Percentiles rank a stretch among this genome's conserved stretches.
Evolutionary conservation across 2,329 filamentous ascomycete species (phyloP).

Genomic region (Pseudovirgaria hyperparasitica): DNA sequence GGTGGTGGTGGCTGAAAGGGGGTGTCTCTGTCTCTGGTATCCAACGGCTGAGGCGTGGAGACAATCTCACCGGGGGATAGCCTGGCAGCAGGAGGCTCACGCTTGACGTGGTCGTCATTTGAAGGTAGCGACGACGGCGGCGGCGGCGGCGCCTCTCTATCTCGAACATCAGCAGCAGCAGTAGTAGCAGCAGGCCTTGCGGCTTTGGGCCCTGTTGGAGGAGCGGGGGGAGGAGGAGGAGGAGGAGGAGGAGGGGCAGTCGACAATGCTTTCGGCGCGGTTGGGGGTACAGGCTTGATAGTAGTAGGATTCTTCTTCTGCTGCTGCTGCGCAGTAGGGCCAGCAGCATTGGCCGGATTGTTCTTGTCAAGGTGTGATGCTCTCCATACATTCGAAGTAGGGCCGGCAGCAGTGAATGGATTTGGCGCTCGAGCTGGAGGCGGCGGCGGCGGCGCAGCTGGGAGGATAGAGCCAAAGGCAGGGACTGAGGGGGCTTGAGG

Average conservation of each 20-base stretch:
- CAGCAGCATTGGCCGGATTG: slow-evolving; percentile 11
- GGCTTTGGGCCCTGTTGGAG: slow-evolving; percentile 1
- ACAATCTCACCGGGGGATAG: too few species aligned
- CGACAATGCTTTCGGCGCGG: slow-evolving; percentile 28
- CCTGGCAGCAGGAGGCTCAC: too few species aligned
- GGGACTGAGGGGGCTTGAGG: slow-evolving; percentile 42
- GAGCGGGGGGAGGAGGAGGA: slow-evolving; percentile 4
- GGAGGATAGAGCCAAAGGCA: slow-evolving; percentile 36
- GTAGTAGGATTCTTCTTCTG: slow-evolving; percentile 24
- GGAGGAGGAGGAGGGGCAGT: slow-evolving; percentile 3
- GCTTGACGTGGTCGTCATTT: background rate
- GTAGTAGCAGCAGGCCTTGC: background rate
- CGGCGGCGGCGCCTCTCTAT: too few species aligned
- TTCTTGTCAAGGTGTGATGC: slow-evolving; percentile 24
- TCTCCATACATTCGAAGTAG: slow-evolving; percentile 28
- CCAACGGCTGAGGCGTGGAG: too few species aligned
- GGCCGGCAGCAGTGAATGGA: slow-evolving; percentile 3
- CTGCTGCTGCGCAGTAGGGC: slow-evolving; percentile 16
- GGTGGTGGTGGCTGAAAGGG: background rate
- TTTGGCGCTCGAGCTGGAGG: slow-evolving; percentile 1
- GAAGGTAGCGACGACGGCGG: too few species aligned
- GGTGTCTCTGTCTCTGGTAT: too few species aligned
- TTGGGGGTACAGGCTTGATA: slow-evolving; percentile 21
- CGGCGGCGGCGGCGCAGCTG: too few species aligned
- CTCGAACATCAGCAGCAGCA: background rate